Evolutionary conservation across 2,329 filamentous ascomycete species (phyloP), one percentile per base, ranked within the genome.

Genomic region (Aspergillus novofumigatus): DNA sequence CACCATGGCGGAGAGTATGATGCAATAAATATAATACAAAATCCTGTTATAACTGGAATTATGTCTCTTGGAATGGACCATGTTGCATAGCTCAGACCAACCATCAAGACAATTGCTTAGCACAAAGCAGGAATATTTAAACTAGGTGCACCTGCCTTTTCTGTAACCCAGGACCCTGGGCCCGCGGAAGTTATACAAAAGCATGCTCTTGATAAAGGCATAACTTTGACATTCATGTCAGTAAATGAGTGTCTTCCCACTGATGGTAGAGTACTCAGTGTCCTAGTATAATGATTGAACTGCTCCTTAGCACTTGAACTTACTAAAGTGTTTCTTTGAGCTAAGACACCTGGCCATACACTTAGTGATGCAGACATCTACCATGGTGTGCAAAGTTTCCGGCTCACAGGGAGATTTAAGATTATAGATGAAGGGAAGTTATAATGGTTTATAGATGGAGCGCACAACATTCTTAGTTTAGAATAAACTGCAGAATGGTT

Each of bases 81-180:
- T 65, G 80, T 88, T 38, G 80, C 79, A 52, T 79, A 81, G 21
- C 78, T 91, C 1, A 88, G 88, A 3, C 72, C 80, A 20, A 87
- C 84, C 0, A 75, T 89, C 10, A 83, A 83, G 32, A 79, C 85
- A 70, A 89, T 90, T 60, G 86, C 87, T 0, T 90, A 87, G 87
- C 86, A 90, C 72, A 90, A 90, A 72, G 84, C 85, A 1, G 88
- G 87, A 1, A 87, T 90, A 56, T 85, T 89, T 76, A 89, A 89
- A 72, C 55, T 68, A 0, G 83, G 81, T 1, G 77, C 78, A 9
- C 78, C 81, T 20, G 84, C 84, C 2, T 87, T 88, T 51, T 84
- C 83, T 0, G 75, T 84, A 4, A 72, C 78, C 28, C 85, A 87
- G 68, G 70, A 79, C 0, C 69, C 77, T 1, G 74, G 67, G 1